Percentiles rank a stretch among this genome's conserved stretches.
phyloP scores from a whole-genome alignment of 1,284 basidiomycete genomes.

The Cryptococcus depauperatus region DNA sequence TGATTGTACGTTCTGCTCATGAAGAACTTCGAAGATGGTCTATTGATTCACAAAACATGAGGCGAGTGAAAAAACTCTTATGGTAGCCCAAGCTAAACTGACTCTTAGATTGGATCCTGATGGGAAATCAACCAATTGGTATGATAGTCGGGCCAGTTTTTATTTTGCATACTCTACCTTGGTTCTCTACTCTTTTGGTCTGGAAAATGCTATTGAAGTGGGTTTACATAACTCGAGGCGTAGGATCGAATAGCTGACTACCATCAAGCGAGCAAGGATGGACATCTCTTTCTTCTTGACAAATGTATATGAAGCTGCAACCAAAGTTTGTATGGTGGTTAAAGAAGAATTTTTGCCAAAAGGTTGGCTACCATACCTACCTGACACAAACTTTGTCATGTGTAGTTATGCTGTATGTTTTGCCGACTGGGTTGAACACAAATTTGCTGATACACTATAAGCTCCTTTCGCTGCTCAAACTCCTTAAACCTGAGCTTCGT shows the following conservation, averaged over 20 bases:
- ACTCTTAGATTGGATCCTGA: not conserved
- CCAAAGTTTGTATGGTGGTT: conserved; percentile 35
- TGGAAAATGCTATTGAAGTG: conserved; percentile 87
- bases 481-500: conserved; percentile 46
- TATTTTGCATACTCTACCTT: conserved; percentile 78
- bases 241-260: too few relatives aligned
- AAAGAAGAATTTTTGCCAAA: conserved; percentile 63
- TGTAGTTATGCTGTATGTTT: conserved; percentile 57
- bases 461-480: conserved; percentile 77
- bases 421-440: not conserved
- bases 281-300: conserved; percentile 80
- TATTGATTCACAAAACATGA: not conserved
- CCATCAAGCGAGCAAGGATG: conserved; percentile 51
- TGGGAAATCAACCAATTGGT: not conserved
- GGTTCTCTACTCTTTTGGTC: conserved; percentile 86
- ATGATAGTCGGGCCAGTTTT: conserved; percentile 51
- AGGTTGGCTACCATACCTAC: conserved; percentile 72
- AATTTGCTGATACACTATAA: conserved; percentile 40
- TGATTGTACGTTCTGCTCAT: conserved; percentile 39
- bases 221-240: too few relatives aligned
- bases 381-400: conserved; percentile 87
- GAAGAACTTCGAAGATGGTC: conserved; percentile 38
- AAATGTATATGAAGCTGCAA: conserved; percentile 67
- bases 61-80: conserved; percentile 21
- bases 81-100: conserved; percentile 1